Base-by-base conservation (phyloP, 331 rosid species). In the Malus hybrid region DNA sequence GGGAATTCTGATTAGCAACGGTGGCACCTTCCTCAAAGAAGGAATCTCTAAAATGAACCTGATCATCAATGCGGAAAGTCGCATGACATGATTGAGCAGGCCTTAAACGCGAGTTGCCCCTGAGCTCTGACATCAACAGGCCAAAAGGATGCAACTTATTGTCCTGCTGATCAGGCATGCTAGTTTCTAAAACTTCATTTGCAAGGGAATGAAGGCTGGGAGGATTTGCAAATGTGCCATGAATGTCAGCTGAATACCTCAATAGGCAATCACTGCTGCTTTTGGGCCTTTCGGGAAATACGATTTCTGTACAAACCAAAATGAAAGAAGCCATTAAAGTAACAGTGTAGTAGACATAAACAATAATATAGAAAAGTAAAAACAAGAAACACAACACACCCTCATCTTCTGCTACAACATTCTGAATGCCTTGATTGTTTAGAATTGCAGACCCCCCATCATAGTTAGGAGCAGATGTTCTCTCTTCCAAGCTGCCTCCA, bases 101-200 rank as follows among this genome's bases (percentile, higher is more conserved):
- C 80, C 85, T 81, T 79, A 85, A 59, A 74, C 80, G 93, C 64
- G 88, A 83, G 70, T 82, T 77, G 68, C 85, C 90, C 74, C 82
- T 80, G 34, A 89, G 91, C 59, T 89, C 94, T 65, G 94, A 89
- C 94, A 89, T 82, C 72, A 82, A 79, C 48, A 87, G 84, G 75
- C 94, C 91, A 82, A 87, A 89, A 44, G 94, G 94, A 67, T 89
- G 94, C 79, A 89, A 63, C 83, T 89, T 89, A 72, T 87, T 86
- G 28, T 82, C 79, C 72, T 82, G 90, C 19, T 55, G 70, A 74
- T 64, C 82, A 50, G 59, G 87, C 59, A 80, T 1, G 54, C 67
- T 80, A 80, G 73, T 76, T 57, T 80, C 74, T 5, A 80, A 36
- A 83, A 76, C 71, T 65, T 89, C 91, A 83, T 76, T 83, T 42